Evolutionary conservation across 1,284 basidiomycete genomes (phyloP).

Genomic region (Cutaneotrichosporon cutaneum): DNA sequence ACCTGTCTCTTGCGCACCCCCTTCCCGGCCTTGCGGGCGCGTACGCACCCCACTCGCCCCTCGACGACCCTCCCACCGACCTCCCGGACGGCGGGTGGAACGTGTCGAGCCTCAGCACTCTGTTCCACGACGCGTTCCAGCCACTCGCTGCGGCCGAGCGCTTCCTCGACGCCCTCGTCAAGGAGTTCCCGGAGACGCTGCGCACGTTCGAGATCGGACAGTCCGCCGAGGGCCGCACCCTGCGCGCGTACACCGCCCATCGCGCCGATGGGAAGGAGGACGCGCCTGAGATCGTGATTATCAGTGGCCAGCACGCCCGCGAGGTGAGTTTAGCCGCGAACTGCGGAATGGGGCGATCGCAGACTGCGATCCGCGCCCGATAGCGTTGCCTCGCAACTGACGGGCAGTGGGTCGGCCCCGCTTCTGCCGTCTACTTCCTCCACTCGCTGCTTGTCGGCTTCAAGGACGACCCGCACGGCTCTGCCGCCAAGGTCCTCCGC

Average conservation of each 20-base stretch:
- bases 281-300: constrained; percentile 61
- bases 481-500: constrained; percentile 57
- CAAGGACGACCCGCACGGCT: constrained; percentile 46
- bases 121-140: constrained; percentile 51
- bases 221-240: constrained; percentile 40
- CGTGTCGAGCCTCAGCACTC: constrained; percentile 32
- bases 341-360: background rate
- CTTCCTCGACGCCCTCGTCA: constrained; percentile 44
- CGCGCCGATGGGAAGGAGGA: constrained; percentile 14
- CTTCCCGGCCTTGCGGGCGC: background rate
- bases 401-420: constrained; percentile 74
- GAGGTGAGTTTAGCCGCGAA: constrained; percentile 58
- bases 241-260: constrained; percentile 39
- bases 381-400: background rate
- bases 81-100: constrained; percentile 31
- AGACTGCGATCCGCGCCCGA: background rate
- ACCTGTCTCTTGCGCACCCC: constrained; percentile 13
- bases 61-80: constrained; percentile 9
- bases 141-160: constrained; percentile 39
- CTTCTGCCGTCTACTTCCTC: constrained; percentile 69
- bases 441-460: constrained; percentile 64
- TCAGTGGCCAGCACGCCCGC: constrained; percentile 74
- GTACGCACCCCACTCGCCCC: background rate
- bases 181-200: constrained; percentile 38
- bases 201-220: constrained; percentile 36